A percentile compares a stretch with the other conserved stretches of the same genome.
Evolutionary conservation across 805 yeast species (phyloP).

Genomic region (Wickerhamiella azyma): DNA sequence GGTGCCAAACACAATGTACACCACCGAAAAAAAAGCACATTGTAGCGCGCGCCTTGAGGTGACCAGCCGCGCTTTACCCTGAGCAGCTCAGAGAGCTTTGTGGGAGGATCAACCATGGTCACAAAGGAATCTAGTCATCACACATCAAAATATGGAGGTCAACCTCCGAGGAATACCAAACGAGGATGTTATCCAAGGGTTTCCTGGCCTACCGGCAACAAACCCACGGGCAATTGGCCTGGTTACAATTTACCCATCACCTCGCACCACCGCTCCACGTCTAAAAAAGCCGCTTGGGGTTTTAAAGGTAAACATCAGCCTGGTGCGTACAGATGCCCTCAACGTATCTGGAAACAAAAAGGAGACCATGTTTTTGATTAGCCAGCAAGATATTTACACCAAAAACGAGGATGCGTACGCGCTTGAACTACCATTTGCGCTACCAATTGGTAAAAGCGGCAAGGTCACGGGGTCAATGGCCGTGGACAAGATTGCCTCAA

Average conservation of each 20-base stretch:
- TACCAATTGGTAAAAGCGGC: constrained; percentile 26
- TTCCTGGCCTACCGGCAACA: constrained; percentile 32
- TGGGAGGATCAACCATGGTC: no score
- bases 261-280: constrained; percentile 6
- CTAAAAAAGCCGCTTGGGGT: constrained; percentile 18
- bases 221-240: constrained; percentile 31
- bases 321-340: constrained; percentile 29
- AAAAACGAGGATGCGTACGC: constrained; percentile 19
- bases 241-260: constrained; percentile 24
- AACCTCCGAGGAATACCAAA: constrained; percentile 28
- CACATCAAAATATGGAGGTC: constrained; percentile 10
- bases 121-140: no score
- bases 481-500: constrained; percentile 17
- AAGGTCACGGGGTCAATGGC: constrained; percentile 14
- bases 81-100: no score
- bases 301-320: constrained; percentile 24
- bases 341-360: constrained; percentile 25
- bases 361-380: constrained; percentile 27
- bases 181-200: constrained; percentile 30
- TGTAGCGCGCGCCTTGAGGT: no score
- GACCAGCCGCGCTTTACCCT: no score
- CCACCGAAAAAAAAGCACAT: no score
- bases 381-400: constrained; percentile 20
- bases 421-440: constrained; percentile 29
- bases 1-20: no score